A percentile compares a stretch with the other conserved stretches of the same genome.
These are phyloP conservation scores for Globisporangium rhizosaccharum DNA, from an alignment of 352 stramenopile species.

Conservation along the genomic window DNA sequence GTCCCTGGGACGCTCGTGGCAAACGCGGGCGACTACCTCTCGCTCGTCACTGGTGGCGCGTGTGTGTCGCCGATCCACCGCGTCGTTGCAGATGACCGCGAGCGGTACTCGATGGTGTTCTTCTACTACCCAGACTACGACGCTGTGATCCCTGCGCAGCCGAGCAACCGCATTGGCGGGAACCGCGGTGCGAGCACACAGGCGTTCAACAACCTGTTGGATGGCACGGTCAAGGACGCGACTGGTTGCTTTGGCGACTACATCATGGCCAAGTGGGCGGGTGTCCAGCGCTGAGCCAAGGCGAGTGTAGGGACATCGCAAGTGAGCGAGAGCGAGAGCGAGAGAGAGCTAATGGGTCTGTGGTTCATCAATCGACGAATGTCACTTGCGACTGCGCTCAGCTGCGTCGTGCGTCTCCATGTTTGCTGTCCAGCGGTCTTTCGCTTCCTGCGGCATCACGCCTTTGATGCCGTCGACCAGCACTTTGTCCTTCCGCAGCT, in stretches of 20 bases:
- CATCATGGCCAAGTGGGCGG: constrained; percentile 79
- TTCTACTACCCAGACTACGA: constrained; percentile 86
- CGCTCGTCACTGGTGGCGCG: constrained; percentile 55
- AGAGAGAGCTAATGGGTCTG: not conserved
- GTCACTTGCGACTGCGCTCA: constrained; percentile 2
- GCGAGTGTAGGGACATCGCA: not conserved
- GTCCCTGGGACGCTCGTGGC: constrained; percentile 65
- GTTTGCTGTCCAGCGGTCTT: constrained; percentile 30
- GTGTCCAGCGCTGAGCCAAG: constrained; percentile 44
- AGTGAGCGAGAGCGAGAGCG: not conserved
- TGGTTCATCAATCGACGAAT: not conserved
- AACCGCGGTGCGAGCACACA: constrained; percentile 23
- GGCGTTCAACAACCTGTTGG: constrained; percentile 70
- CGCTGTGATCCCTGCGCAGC: constrained; percentile 45
- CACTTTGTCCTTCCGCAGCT: constrained; percentile 53
- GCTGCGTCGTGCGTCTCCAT: constrained; percentile 9
- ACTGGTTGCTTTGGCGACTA: constrained; percentile 73
- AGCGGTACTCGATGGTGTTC: constrained; percentile 81
- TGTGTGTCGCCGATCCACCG: constrained; percentile 73
- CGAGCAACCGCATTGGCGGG: constrained; percentile 33
- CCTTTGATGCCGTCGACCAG: constrained; percentile 61
- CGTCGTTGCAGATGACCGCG: constrained; percentile 59
- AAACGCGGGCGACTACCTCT: constrained; percentile 81
- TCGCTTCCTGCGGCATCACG: constrained; percentile 57
- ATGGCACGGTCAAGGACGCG: constrained; percentile 49